Percentiles rank a stretch among this genome's conserved stretches.
Evolutionary conservation across 208 protist species (phyloP).

Genomic region (Herpetomonas tarakana): DNA sequence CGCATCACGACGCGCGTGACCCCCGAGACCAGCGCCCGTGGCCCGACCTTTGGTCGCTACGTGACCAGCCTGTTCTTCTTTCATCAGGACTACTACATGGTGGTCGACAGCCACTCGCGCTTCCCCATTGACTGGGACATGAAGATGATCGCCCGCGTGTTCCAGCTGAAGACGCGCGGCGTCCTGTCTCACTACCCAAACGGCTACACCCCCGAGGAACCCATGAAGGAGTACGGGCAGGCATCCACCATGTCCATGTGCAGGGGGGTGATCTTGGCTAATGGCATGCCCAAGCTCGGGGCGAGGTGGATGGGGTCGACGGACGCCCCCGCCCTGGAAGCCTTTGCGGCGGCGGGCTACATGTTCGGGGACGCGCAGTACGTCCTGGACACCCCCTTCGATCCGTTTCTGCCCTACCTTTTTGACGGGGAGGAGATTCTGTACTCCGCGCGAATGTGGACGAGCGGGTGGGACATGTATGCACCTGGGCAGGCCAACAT

Average conservation of each 20-base stretch:
- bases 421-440: constrained; percentile 94
- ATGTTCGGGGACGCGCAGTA: constrained; percentile 76
- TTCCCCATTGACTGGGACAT: constrained; percentile 70
- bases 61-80: constrained; percentile 72
- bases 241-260: constrained; percentile 63
- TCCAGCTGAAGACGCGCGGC: constrained; percentile 57
- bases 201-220: constrained; percentile 51
- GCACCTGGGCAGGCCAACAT: constrained; percentile 59
- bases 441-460: constrained; percentile 86
- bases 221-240: constrained; percentile 40
- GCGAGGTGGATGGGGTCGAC: constrained; percentile 30
- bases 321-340: constrained; percentile 35
- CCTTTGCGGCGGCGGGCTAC: constrained; percentile 70
- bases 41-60: constrained; percentile 81
- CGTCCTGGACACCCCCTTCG: constrained; percentile 85
- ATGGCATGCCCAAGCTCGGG: constrained; percentile 70
- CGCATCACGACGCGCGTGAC: constrained; percentile 52
- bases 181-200: constrained; percentile 85
- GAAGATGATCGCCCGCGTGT: constrained; percentile 62
- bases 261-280: constrained; percentile 47
- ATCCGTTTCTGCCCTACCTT: constrained; percentile 90
- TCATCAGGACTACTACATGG: constrained; percentile 86
- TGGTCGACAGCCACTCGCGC: constrained; percentile 83
- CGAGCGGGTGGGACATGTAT: constrained; percentile 87
- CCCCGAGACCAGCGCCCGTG: constrained; percentile 34